These are phyloP conservation scores for Collybiopsis confluens DNA, from an alignment of 768 basidiomycete species.

Conservation along the genomic window DNA sequence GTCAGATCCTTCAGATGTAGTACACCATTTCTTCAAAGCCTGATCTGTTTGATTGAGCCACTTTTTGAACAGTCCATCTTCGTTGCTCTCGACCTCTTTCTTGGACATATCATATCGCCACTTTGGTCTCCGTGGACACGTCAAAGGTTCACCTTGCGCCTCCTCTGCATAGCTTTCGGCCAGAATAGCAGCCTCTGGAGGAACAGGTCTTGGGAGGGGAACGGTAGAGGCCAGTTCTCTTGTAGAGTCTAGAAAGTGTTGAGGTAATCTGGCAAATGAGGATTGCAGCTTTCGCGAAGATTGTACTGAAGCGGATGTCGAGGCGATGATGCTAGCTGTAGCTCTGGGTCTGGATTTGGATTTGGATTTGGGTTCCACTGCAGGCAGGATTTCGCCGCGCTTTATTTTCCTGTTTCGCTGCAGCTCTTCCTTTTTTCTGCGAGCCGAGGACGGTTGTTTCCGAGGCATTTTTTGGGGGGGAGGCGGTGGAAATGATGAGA, in stretches of 20 bases:
- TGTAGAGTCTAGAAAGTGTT: constrained; percentile 56
- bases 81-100: constrained; percentile 85
- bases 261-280: constrained; percentile 60
- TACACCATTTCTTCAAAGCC: constrained; percentile 49
- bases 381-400: constrained; percentile 59
- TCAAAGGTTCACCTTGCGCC: constrained; percentile 18
- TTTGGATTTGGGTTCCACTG: constrained; percentile 22
- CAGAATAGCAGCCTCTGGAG: constrained; percentile 33
- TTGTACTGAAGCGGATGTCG: neutral
- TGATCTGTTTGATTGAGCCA: constrained; percentile 72
- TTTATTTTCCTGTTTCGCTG: constrained; percentile 82
- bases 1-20: constrained; percentile 9
- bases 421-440: constrained; percentile 66
- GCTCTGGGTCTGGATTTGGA: constrained; percentile 15
- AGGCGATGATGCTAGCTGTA: neutral
- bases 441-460: constrained; percentile 55
- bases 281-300: constrained; percentile 59
- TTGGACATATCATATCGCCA: constrained; percentile 88
- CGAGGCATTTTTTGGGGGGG: too few species aligned
- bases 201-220: constrained; percentile 55
- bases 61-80: constrained; percentile 76
- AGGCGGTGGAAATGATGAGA: neutral
- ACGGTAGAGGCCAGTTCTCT: constrained; percentile 50
- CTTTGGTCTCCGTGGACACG: constrained; percentile 72
- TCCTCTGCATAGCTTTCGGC: constrained; percentile 16